A percentile compares a stretch with the other conserved stretches of the same genome.
Evolutionary conservation across 805 yeast species (phyloP).

Genomic region (Candida loeiensis): DNA sequence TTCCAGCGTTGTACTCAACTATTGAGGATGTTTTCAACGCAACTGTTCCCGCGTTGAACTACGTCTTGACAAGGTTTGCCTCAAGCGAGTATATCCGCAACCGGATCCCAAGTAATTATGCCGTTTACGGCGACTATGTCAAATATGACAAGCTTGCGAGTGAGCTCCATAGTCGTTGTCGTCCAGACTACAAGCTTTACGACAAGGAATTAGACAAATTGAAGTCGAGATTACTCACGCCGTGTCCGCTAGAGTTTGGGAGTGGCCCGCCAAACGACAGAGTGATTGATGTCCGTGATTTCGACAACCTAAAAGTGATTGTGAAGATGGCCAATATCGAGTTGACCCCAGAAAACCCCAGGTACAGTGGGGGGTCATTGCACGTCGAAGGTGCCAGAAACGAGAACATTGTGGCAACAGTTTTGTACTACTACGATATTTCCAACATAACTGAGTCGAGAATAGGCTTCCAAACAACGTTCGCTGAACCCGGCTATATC

Average conservation of each 20-base stretch:
- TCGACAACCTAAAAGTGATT: slow-evolving; percentile 31
- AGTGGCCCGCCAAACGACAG: slow-evolving; percentile 7
- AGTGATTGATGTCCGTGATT: slow-evolving; percentile 15
- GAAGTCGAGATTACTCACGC: background rate
- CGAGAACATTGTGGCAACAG: slow-evolving; percentile 42
- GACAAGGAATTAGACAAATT: background rate
- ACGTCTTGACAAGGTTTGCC: slow-evolving; percentile 22
- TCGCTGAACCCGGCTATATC: slow-evolving; percentile 32
- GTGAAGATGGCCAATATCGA: slow-evolving; percentile 40
- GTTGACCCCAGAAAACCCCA: slow-evolving; percentile 38
- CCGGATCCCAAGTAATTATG: background rate
- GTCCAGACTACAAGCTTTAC: background rate
- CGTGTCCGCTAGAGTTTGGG: background rate
- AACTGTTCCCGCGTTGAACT: slow-evolving; percentile 31
- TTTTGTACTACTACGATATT: slow-evolving; percentile 37
- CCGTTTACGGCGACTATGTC: background rate
- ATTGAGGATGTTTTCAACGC: slow-evolving; percentile 29
- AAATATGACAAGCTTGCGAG: background rate
- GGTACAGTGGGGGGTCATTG: slow-evolving; percentile 41
- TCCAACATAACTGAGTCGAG: slow-evolving; percentile 36
- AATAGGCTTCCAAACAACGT: slow-evolving; percentile 28
- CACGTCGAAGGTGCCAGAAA: slow-evolving; percentile 41
- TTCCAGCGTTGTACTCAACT: slow-evolving; percentile 21
- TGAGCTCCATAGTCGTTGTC: background rate
- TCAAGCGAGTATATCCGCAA: slow-evolving; percentile 12